Conservation (phyloP, 169 alveolate genomes). For the Neospora caninum region DNA sequence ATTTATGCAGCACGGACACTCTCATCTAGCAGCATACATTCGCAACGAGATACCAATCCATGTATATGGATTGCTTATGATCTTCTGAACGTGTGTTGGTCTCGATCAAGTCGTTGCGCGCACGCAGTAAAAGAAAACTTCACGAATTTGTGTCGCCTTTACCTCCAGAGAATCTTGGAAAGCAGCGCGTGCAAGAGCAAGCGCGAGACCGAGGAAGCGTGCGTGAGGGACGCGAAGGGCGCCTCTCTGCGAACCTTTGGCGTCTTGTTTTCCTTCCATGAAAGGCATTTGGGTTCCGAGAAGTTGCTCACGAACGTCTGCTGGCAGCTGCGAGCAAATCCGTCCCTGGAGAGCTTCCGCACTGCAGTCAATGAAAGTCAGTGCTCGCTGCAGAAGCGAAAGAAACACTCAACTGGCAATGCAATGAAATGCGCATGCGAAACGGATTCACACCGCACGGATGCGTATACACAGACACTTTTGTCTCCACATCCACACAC, state of each 20-base stretch:
- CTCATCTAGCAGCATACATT: too few relatives aligned
- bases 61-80: too few relatives aligned
- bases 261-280: background rate
- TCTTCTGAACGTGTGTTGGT: too few relatives aligned
- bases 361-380: conserved; percentile 24
- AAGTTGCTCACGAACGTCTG: background rate
- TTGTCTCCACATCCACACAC: background rate
- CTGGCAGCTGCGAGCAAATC: background rate
- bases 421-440: background rate
- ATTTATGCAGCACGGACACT: too few relatives aligned
- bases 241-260: background rate
- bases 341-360: conserved; percentile 16
- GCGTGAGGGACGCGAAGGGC: background rate
- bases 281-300: too few relatives aligned
- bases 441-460: background rate
- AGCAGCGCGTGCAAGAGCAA: conserved; percentile 26
- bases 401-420: background rate
- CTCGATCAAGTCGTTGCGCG: too few relatives aligned
- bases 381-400: background rate
- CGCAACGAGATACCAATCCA: too few relatives aligned
- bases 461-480: background rate
- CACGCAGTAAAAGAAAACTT: too few relatives aligned
- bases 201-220: background rate
- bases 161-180: conserved; percentile 30
- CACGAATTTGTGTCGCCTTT: background rate